These are phyloP conservation scores for Nicotiana sylvestris DNA, from an alignment of 257 asterid genomes.

Conservation along the genomic window DNA sequence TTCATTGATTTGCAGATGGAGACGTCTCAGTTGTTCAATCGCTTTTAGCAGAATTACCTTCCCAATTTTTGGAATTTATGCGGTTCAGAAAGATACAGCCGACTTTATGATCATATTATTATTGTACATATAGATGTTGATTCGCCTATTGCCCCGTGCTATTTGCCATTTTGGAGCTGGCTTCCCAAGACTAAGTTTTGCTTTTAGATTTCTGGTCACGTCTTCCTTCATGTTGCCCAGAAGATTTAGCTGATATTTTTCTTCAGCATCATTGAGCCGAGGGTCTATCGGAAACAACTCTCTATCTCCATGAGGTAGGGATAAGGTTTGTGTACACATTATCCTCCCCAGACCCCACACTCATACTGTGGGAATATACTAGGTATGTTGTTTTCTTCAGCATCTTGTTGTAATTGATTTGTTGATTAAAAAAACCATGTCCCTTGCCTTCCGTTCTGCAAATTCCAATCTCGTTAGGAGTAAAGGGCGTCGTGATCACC, in stretches of 20 bases:
- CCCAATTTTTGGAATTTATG: constrained; percentile 78
- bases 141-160: background rate
- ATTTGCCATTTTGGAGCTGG: background rate
- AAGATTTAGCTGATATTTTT: constrained; percentile 20
- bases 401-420: constrained; percentile 18
- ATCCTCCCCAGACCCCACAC: no score
- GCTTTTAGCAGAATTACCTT: constrained; percentile 87
- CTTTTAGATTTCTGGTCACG: background rate
- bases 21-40: constrained; percentile 72
- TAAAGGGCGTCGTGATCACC: background rate
- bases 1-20: constrained; percentile 51
- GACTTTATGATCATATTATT: constrained; percentile 26
- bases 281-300: no score
- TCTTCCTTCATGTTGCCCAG: constrained; percentile 22
- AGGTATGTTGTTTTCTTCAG: background rate
- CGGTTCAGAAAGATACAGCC: constrained; percentile 74
- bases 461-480: background rate
- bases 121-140: constrained; percentile 45
- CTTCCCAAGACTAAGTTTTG: constrained; percentile 1
- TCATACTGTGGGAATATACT: no score
- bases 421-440: constrained; percentile 10
- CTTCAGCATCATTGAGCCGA: background rate
- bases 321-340: no score
- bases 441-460: background rate
- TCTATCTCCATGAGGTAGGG: no score